Percentiles rank a stretch among this genome's conserved stretches.
phyloP scores from a whole-genome alignment of 768 basidiomycete genomes.

The Pleurotus sapidus region DNA sequence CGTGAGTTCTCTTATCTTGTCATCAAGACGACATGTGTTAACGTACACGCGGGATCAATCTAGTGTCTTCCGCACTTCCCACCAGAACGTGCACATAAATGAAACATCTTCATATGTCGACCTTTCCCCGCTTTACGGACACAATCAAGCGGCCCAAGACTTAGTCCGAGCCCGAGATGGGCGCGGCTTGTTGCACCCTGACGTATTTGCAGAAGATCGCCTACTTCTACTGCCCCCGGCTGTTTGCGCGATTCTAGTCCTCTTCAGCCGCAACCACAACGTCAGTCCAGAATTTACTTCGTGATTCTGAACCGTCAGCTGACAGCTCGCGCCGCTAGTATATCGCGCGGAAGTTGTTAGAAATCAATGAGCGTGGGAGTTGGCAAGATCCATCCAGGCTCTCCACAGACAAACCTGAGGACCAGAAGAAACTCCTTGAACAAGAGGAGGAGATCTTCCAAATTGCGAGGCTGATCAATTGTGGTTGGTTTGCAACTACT shows the following conservation, averaged over 20 bases:
- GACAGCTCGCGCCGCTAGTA: slow-evolving; percentile 42
- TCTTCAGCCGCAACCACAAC: slow-evolving; percentile 91
- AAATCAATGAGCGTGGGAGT: slow-evolving; percentile 75
- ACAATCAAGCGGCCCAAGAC: slow-evolving; percentile 58
- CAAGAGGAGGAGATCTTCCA: slow-evolving; percentile 87
- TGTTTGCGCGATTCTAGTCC: slow-evolving; percentile 68
- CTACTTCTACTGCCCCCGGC: slow-evolving; percentile 78
- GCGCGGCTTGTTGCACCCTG: slow-evolving; percentile 62
- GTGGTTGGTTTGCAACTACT: slow-evolving; percentile 68
- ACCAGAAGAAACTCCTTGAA: slow-evolving; percentile 32
- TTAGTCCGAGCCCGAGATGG: slow-evolving; percentile 58
- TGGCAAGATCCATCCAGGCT: slow-evolving; percentile 56
- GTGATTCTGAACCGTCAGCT: background rate
- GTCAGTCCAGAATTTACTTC: slow-evolving; percentile 37
- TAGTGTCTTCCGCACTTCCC: slow-evolving; percentile 83
- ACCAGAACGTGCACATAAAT: slow-evolving; percentile 64
- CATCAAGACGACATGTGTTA: background rate
- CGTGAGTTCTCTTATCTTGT: slow-evolving; percentile 29
- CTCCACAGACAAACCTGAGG: slow-evolving; percentile 29
- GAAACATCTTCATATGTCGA: slow-evolving; percentile 88
- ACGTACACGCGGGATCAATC: background rate
- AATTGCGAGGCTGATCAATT: slow-evolving; percentile 74
- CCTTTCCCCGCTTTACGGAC: slow-evolving; percentile 79
- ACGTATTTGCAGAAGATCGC: slow-evolving; percentile 77
- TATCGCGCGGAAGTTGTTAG: slow-evolving; percentile 72